Evolutionary conservation across 106 monocot genomes (phyloP).

Genomic region (Ottelia alismoides): DNA sequence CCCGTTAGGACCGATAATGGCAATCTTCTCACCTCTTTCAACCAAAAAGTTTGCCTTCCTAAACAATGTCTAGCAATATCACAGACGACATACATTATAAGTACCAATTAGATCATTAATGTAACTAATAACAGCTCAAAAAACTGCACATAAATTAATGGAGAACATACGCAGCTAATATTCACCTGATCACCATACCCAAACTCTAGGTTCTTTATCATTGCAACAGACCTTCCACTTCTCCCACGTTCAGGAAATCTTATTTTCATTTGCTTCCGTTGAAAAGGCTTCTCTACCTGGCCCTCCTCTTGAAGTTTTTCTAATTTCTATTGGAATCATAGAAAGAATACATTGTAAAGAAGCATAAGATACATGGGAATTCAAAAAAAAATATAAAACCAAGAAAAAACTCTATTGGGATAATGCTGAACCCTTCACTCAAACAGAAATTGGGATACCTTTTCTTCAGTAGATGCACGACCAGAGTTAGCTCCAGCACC

Average conservation of each 20-base stretch:
- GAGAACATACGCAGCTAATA: no score
- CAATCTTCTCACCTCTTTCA: conserved; percentile 91
- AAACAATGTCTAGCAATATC: conserved; percentile 55
- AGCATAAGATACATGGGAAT: no score
- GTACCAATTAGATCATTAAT: not conserved
- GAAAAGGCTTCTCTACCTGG: conserved; percentile 87
- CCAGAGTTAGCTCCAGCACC: conserved; percentile 94
- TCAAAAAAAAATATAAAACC: no score
- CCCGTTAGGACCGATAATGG: conserved; percentile 96
- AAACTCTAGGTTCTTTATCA: conserved; percentile 75
- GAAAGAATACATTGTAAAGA: not conserved
- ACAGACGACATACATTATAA: no score
- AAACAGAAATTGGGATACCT: no score
- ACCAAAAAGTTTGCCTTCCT: conserved; percentile 69
- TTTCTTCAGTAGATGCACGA: conserved; percentile 95
- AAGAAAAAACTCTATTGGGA: no score
- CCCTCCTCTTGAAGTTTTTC: conserved; percentile 83
- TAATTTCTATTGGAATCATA: conserved; percentile 55
- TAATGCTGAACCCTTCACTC: no score
- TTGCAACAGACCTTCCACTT: conserved; percentile 73
- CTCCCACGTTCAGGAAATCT: conserved; percentile 92
- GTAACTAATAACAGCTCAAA: not conserved
- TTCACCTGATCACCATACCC: conserved; percentile 70
- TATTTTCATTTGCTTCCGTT: conserved; percentile 80
- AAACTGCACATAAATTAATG: no score